Evolutionary conservation across 176 grass and related monocot species (phyloP).

Genomic region (Alopecurus myosuroides): DNA sequence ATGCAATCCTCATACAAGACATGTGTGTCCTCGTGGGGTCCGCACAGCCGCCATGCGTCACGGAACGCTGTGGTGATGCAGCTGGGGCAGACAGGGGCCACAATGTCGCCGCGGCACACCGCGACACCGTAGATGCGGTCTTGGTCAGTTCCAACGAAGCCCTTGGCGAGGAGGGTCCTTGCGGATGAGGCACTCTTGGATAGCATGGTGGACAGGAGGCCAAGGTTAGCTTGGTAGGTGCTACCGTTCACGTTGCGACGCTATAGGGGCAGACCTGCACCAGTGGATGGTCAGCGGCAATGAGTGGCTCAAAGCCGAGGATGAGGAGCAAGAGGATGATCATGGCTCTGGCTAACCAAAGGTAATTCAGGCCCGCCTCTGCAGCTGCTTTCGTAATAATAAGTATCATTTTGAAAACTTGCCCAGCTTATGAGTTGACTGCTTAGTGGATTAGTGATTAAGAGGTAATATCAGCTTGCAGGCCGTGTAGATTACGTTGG

Average conservation of each 20-base stretch:
- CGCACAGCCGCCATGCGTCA: neutral
- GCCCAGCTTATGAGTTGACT: neutral
- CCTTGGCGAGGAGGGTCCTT: neutral
- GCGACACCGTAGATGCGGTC: slow-evolving; percentile 15
- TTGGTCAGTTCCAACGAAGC: neutral
- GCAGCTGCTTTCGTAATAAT: neutral
- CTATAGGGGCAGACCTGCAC: neutral
- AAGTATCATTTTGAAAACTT: neutral
- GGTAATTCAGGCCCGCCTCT: neutral
- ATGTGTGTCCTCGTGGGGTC: neutral
- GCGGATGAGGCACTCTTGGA: neutral
- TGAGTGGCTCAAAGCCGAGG: neutral
- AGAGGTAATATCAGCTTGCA: too few species aligned
- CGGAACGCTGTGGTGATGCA: neutral
- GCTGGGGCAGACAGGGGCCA: neutral
- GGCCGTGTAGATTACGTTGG: too few species aligned
- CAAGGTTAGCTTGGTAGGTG: slow-evolving; percentile 20
- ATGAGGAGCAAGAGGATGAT: neutral
- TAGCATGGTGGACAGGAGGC: neutral
- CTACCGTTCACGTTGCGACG: neutral
- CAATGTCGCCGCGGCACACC: slow-evolving; percentile 14
- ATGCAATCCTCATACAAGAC: neutral
- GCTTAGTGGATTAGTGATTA: neutral
- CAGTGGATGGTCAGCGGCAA: neutral
- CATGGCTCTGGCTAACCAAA: neutral